Conservation (phyloP, 495 filamentous ascomycete genomes). For the Penicillium dipodomyicola region DNA sequence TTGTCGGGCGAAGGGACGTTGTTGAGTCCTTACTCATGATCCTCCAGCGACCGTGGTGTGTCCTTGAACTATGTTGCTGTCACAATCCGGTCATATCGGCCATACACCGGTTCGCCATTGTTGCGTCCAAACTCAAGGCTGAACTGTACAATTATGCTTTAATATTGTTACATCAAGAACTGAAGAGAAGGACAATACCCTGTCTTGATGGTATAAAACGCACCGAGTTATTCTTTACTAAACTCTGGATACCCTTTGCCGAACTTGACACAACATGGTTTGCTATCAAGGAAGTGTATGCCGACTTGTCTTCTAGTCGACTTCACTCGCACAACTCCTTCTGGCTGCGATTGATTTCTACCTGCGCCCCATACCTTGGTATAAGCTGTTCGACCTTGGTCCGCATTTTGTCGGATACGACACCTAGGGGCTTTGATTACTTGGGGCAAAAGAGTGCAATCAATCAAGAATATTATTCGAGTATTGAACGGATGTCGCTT, state of each 20-base stretch:
- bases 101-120: slow-evolving; percentile 4
- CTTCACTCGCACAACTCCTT: slow-evolving; percentile 20
- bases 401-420: background rate
- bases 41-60: slow-evolving; percentile 27
- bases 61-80: slow-evolving; percentile 25
- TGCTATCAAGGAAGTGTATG: slow-evolving; percentile 4
- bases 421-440: background rate
- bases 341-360: slow-evolving; percentile 21
- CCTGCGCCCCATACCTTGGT: slow-evolving; percentile 17
- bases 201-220: background rate
- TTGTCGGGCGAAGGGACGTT: slow-evolving; percentile 11
- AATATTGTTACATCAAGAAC: slow-evolving; percentile 14
- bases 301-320: slow-evolving; percentile 3
- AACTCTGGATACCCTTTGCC: background rate
- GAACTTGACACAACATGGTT: background rate
- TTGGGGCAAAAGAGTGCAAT: background rate
- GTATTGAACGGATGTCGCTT: background rate
- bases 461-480: background rate
- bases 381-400: slow-evolving; percentile 15
- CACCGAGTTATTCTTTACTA: background rate
- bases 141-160: slow-evolving; percentile 14
- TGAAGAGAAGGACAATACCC: background rate
- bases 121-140: slow-evolving; percentile 10
- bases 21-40: slow-evolving; percentile 18
- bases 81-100: slow-evolving; percentile 11